A percentile compares a stretch with the other conserved stretches of the same genome.
These are phyloP conservation scores for Backusella australiensis DNA, from an alignment of 192 early-diverging fungal species.

Conservation along the genomic window DNA sequence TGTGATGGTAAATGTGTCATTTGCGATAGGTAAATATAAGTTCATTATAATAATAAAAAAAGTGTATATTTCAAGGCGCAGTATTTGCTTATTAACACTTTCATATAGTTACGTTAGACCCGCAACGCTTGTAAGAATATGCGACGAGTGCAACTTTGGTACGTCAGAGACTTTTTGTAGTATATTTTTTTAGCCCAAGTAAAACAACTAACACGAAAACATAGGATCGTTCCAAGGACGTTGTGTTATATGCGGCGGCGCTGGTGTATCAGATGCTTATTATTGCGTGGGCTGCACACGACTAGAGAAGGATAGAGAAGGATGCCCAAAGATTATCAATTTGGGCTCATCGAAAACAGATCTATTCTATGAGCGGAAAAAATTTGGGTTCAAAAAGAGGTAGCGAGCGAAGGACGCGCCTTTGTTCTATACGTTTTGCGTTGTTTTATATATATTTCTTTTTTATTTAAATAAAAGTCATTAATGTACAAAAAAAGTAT, in stretches of 20 bases:
- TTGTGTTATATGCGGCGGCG: constrained; percentile 88
- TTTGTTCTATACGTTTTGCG: neutral
- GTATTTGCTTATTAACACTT: neutral
- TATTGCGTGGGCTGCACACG: constrained; percentile 91
- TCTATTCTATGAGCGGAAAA: constrained; percentile 91
- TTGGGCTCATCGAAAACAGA: constrained; percentile 89
- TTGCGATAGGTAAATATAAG: constrained; percentile 76
- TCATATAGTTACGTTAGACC: constrained; percentile 74
- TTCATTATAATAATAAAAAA: neutral
- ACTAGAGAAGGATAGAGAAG: constrained; percentile 94
- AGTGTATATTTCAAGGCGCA: neutral
- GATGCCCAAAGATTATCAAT: constrained; percentile 98
- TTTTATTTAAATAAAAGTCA: neutral
- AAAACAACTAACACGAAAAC: constrained; percentile 52
- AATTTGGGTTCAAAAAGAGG: constrained; percentile 77
- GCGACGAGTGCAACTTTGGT: constrained; percentile 96
- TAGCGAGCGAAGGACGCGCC: constrained; percentile 20
- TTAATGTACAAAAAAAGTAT: neutral
- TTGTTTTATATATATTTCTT: neutral
- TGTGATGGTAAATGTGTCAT: constrained; percentile 94
- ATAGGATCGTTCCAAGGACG: constrained; percentile 77
- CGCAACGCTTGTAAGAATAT: constrained; percentile 85
- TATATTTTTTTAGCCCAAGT: neutral
- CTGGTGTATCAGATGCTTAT: constrained; percentile 90
- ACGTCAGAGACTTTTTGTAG: neutral